These are phyloP conservation scores for Thraustochytrium striatum DNA, from an alignment of 352 stramenopile genomes.

Conservation along the genomic window DNA sequence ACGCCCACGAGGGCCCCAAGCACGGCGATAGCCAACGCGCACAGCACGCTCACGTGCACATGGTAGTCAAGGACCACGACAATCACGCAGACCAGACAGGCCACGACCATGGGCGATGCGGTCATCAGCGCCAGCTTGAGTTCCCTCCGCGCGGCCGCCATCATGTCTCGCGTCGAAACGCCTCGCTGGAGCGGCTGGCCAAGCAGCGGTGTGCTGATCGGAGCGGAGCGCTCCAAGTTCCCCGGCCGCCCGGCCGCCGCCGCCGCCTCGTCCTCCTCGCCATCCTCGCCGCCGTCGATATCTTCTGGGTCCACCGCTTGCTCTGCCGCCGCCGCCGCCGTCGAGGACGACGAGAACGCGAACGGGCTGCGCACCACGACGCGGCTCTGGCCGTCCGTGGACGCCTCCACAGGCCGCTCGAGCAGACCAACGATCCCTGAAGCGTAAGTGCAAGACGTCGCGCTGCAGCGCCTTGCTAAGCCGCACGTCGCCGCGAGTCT, in stretches of 20 bases:
- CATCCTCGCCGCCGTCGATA: no score
- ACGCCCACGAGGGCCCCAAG: not conserved
- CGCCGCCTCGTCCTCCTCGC: no score
- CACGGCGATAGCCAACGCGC: not conserved
- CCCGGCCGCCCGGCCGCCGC: no score
- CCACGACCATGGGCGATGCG: not conserved
- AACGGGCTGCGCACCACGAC: no score
- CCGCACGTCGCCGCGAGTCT: not conserved
- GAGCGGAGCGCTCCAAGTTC: not conserved
- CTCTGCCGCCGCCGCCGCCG: no score
- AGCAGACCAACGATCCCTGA: no score
- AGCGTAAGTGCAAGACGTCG: not conserved
- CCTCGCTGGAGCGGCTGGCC: not conserved
- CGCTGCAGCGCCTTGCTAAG: not conserved
- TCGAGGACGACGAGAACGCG: no score
- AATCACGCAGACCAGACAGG: not conserved
- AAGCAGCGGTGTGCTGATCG: not conserved
- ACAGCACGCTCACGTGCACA: not conserved
- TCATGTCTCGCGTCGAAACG: not conserved
- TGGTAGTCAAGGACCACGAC: not conserved
- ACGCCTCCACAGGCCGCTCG: no score
- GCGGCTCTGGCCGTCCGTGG: no score
- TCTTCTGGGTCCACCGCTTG: no score
- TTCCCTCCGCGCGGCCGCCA: not conserved
- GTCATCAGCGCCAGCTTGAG: not conserved